A percentile compares a stretch with the other conserved stretches of the same genome.
Conservation (phyloP, 1,139 yeast species). For the Yamadazyma kanchanaburiensis region DNA sequence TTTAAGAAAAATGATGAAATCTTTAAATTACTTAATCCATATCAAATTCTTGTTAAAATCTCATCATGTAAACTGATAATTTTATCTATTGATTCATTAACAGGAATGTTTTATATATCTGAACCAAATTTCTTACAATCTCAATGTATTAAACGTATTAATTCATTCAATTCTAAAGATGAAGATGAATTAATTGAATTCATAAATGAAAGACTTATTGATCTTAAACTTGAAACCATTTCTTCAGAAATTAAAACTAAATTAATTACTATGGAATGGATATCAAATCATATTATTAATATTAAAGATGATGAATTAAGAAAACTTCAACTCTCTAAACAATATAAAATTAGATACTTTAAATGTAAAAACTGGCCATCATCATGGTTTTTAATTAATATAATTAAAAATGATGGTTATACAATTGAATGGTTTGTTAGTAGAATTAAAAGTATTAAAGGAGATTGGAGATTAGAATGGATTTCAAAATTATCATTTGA, state of each 20-base stretch:
- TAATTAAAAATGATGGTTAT: slow-evolving; percentile 35
- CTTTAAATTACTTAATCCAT: slow-evolving; percentile 23
- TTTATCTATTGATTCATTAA: slow-evolving; percentile 43
- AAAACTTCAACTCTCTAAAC: slow-evolving; percentile 16
- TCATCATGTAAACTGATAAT: slow-evolving; percentile 34
- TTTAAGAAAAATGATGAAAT: slow-evolving; percentile 10
- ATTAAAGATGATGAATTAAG: slow-evolving; percentile 36
- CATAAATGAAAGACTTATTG: slow-evolving; percentile 37
- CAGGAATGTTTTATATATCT: slow-evolving; percentile 42
- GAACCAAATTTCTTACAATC: slow-evolving; percentile 43
- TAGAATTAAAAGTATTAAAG: slow-evolving; percentile 54
- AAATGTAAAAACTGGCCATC: slow-evolving; percentile 70
- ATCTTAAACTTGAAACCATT: slow-evolving; percentile 52
- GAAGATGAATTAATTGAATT: slow-evolving; percentile 31
- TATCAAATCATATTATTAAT: slow-evolving; percentile 52
- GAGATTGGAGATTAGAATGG: slow-evolving; percentile 66
- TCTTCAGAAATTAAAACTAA: slow-evolving; percentile 50
- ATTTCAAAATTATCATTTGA: slow-evolving; percentile 18
- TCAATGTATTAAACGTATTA: slow-evolving; percentile 31
- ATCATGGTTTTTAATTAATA: slow-evolving; percentile 61
- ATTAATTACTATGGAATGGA: slow-evolving; percentile 67
- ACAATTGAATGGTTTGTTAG: slow-evolving; percentile 63
- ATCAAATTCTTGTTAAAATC: slow-evolving; percentile 34
- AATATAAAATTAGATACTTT: slow-evolving; percentile 43
- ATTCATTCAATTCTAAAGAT: slow-evolving; percentile 20